Evolutionary conservation across 2,329 filamentous ascomycete species (phyloP).

Genomic region (Rhytidhysteron rufulum): DNA sequence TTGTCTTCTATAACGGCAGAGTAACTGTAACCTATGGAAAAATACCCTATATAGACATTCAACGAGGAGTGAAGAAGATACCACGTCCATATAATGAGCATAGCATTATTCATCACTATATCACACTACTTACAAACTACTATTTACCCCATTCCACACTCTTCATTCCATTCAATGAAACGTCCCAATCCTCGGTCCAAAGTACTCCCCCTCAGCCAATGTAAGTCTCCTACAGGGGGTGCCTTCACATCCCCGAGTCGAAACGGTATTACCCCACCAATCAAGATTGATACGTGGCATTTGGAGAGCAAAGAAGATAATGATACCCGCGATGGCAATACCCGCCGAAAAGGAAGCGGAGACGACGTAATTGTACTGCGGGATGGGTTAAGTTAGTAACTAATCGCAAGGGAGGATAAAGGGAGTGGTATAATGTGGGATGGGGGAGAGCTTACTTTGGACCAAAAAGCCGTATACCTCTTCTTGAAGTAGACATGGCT

Average conservation of each 20-base stretch:
- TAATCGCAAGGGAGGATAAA: no score
- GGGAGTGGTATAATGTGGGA: no score
- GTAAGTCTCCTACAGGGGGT: conserved; percentile 36
- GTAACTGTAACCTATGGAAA: no score
- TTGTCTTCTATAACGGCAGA: no score
- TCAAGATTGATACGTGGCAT: conserved; percentile 41
- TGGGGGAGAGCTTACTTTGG: conserved; percentile 36
- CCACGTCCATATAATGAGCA: no score
- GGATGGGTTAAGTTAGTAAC: no score
- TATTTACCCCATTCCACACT: no score
- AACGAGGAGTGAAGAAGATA: no score
- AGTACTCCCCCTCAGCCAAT: conserved; percentile 27
- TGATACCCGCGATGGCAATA: conserved; percentile 49
- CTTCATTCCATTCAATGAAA: conserved; percentile 14
- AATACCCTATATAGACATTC: no score
- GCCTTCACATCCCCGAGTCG: not conserved
- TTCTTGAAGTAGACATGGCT: conserved; percentile 39
- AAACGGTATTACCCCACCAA: conserved; percentile 29
- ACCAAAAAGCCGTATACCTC: conserved; percentile 48
- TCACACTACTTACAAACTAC: no score
- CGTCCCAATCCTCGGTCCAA: conserved; percentile 35
- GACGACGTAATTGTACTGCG: conserved; percentile 52
- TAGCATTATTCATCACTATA: no score
- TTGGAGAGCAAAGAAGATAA: conserved; percentile 54
- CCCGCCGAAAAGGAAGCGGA: conserved; percentile 50